Evolutionary conservation across 345 rosid species (phyloP).

Genomic region (Alliaria petiolata): DNA sequence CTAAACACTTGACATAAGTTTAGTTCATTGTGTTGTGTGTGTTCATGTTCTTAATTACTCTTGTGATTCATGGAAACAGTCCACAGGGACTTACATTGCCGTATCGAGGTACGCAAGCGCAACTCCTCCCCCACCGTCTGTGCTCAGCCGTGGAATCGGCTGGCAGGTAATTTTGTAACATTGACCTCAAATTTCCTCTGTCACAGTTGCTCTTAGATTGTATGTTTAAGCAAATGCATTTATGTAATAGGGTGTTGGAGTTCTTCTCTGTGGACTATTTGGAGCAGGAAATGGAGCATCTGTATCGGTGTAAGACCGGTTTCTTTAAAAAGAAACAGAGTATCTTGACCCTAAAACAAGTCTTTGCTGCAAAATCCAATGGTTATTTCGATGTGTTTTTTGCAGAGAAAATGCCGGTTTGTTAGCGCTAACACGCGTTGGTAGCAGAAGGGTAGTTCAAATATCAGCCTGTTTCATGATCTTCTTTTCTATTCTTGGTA

Average conservation of each 20-base stretch:
- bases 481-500: conserved; percentile 90
- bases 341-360: not conserved
- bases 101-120: conserved; percentile 90
- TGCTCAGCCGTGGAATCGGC: conserved; percentile 94
- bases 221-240: not conserved
- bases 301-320: conserved; percentile 70
- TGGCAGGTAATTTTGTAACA: conserved; percentile 69
- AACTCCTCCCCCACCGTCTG: conserved; percentile 89
- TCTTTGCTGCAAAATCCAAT: not conserved
- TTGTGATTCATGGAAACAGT: conserved; percentile 45
- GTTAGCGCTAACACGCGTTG: conserved; percentile 81
- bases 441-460: conserved; percentile 92
- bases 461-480: conserved; percentile 94
- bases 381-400: not conserved
- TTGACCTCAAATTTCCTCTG: not conserved
- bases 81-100: conserved; percentile 84
- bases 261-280: conserved; percentile 84
- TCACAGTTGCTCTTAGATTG: not conserved
- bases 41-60: conserved; percentile 11
- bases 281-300: conserved; percentile 95
- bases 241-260: conserved; percentile 69
- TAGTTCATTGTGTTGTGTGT: too few relatives aligned
- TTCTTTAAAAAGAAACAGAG: not conserved
- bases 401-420: conserved; percentile 40
- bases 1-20: not conserved